Conservation (phyloP, 164 flowering plant genomes). For the Amborella trichopoda region DNA sequence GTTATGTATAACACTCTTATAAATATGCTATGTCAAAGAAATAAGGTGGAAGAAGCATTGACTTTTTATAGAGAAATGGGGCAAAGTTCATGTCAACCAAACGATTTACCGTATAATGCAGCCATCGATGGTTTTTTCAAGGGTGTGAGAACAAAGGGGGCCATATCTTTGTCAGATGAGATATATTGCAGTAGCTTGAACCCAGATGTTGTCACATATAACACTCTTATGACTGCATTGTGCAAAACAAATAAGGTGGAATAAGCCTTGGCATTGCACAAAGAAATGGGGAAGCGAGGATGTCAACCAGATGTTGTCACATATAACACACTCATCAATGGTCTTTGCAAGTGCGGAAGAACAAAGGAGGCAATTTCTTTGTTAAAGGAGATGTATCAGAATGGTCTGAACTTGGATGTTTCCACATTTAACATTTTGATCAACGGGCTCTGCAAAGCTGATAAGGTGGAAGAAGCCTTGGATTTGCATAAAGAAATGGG, state of each 20-base stretch:
- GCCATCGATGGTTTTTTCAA: slow-evolving; percentile 37
- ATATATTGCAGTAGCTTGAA: no score
- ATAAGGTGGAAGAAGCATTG: slow-evolving; percentile 34
- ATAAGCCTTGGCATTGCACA: slow-evolving; percentile 30
- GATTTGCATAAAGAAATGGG: slow-evolving; percentile 31
- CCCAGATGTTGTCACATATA: slow-evolving; percentile 33
- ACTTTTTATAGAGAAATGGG: slow-evolving; percentile 33
- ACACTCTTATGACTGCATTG: slow-evolving; percentile 28
- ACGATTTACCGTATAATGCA: slow-evolving; percentile 42
- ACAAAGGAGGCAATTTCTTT: slow-evolving; percentile 29
- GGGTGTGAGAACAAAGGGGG: slow-evolving; percentile 7
- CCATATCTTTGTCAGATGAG: no score
- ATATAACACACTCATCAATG: slow-evolving; percentile 42
- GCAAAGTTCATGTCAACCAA: slow-evolving; percentile 35
- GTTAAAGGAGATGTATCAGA: slow-evolving; percentile 19
- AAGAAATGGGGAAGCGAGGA: slow-evolving; percentile 48
- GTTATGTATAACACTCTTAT: slow-evolving; percentile 45
- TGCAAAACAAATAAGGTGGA: slow-evolving; percentile 27
- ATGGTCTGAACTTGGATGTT: slow-evolving; percentile 24
- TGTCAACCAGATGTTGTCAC: slow-evolving; percentile 17
- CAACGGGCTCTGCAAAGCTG: slow-evolving; percentile 44
- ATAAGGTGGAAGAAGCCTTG: slow-evolving; percentile 33
- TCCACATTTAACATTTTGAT: slow-evolving; percentile 43
- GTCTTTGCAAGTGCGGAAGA: slow-evolving; percentile 30
- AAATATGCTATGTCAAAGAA: slow-evolving; percentile 48